phyloP scores from a whole-genome alignment of 352 stramenopile genomes.

The Pythium phragmitis region DNA sequence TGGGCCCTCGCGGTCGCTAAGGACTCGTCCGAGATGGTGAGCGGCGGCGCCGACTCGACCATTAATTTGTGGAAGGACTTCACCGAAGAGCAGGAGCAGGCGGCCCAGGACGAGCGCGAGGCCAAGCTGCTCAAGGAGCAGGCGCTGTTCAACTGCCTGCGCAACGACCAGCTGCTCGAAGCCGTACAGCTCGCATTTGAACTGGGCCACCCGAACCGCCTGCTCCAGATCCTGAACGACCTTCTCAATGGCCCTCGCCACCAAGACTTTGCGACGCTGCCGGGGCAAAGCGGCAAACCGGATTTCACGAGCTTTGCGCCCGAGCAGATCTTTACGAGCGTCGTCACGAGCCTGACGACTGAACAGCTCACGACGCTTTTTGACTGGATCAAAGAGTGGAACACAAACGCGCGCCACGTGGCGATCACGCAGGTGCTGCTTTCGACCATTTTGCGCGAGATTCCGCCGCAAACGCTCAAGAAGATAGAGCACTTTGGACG shows the following conservation, averaged over 20 bases:
- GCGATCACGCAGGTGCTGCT: slow-evolving; percentile 92
- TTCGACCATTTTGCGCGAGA: slow-evolving; percentile 83
- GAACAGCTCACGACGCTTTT: slow-evolving; percentile 91
- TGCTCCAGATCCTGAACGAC: slow-evolving; percentile 91
- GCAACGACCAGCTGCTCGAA: slow-evolving; percentile 88
- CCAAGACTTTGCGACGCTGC: slow-evolving; percentile 55
- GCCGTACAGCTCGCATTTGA: slow-evolving; percentile 90
- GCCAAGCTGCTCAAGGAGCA: slow-evolving; percentile 94
- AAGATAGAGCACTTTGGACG: slow-evolving; percentile 62
- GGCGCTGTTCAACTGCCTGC: slow-evolving; percentile 93
- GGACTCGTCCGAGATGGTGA: slow-evolving; percentile 90
- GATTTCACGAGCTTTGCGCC: slow-evolving; percentile 49
- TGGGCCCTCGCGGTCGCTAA: slow-evolving; percentile 94
- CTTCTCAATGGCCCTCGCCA: slow-evolving; percentile 74
- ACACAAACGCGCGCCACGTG: slow-evolving; percentile 95
- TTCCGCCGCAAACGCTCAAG: slow-evolving; percentile 64
- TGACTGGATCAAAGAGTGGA: slow-evolving; percentile 96
- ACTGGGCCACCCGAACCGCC: slow-evolving; percentile 91
- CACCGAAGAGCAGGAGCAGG: slow-evolving; percentile 90
- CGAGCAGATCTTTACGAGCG: slow-evolving; percentile 58
- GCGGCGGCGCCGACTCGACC: slow-evolving; percentile 93
- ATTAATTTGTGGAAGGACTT: slow-evolving; percentile 95
- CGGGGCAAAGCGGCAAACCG: slow-evolving; percentile 35
- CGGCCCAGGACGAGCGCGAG: slow-evolving; percentile 80
- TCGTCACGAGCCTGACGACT: slow-evolving; percentile 75